Evolutionary conservation across 495 filamentous ascomycete genomes (phyloP).

Genomic region (Penicillium pulvis): DNA sequence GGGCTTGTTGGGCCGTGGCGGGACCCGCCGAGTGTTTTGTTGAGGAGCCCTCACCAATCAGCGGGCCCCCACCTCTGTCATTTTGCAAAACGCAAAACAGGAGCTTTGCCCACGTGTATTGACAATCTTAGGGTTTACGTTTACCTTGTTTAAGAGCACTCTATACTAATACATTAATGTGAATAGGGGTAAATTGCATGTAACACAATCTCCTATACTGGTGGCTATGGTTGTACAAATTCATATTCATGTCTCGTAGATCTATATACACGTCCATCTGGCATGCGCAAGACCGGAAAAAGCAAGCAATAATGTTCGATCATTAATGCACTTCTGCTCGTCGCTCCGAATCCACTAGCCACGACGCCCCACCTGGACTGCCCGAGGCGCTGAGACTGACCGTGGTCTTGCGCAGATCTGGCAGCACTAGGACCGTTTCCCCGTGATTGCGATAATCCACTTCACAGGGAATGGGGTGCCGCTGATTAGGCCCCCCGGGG

Average conservation of each 20-base stretch:
- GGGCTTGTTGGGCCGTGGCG: constrained; percentile 23
- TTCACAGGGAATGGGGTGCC: constrained; percentile 62
- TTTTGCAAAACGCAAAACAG: constrained; percentile 19
- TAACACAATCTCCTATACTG: too few relatives aligned
- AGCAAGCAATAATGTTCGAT: neutral
- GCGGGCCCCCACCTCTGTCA: constrained; percentile 8
- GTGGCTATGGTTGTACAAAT: neutral
- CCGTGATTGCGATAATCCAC: constrained; percentile 77
- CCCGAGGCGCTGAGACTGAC: constrained; percentile 66
- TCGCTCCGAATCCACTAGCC: constrained; percentile 60
- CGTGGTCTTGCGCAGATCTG: constrained; percentile 72
- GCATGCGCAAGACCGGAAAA: neutral
- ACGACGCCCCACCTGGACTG: constrained; percentile 61
- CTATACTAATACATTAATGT: too few relatives aligned
- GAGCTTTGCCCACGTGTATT: neutral
- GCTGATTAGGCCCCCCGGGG: constrained; percentile 26
- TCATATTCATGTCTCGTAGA: constrained; percentile 22
- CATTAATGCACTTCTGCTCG: constrained; percentile 28
- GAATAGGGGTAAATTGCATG: too few relatives aligned
- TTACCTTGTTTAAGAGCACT: neutral
- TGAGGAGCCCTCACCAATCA: constrained; percentile 24
- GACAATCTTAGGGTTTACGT: too few relatives aligned
- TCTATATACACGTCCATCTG: constrained; percentile 10
- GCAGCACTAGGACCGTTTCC: constrained; percentile 74
- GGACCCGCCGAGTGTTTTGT: constrained; percentile 24